Evolutionary conservation across 345 rosid species (phyloP).

Genomic region (Zanthoxylum bungeanum): DNA sequence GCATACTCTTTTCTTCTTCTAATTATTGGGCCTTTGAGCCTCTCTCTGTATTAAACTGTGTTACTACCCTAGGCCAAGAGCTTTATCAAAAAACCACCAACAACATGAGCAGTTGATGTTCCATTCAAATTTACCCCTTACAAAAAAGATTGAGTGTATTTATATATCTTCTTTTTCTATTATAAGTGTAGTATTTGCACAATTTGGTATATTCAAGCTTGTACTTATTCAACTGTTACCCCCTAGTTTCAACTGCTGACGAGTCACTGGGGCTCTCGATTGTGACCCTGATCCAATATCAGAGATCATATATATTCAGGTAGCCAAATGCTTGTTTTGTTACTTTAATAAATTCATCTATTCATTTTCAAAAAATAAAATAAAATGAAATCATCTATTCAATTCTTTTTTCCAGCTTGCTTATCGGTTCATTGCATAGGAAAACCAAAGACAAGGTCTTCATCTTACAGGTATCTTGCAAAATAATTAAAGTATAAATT

Average conservation of each 20-base stretch:
- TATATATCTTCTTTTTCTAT: too few relatives aligned
- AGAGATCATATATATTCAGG: not conserved
- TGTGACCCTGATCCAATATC: constrained; percentile 2
- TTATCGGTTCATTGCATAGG: not conserved
- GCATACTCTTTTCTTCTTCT: too few relatives aligned
- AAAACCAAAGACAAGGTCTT: constrained; percentile 1
- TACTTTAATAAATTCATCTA: not conserved
- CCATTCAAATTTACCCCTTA: not conserved
- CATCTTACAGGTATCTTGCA: not conserved
- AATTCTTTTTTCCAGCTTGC: not conserved
- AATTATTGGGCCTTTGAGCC: too few relatives aligned
- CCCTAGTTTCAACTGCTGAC: not conserved
- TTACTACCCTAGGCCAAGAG: too few relatives aligned
- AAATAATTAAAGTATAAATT: constrained; percentile 9
- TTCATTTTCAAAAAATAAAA: too few relatives aligned
- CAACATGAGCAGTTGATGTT: too few relatives aligned
- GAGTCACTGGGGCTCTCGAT: not conserved
- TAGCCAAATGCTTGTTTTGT: not conserved
- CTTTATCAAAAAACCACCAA: too few relatives aligned
- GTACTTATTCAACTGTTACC: too few relatives aligned
- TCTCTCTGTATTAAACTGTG: too few relatives aligned
- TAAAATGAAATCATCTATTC: not conserved
- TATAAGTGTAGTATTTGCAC: too few relatives aligned
- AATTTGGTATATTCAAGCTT: too few relatives aligned
- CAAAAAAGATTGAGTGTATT: not conserved